Evolutionary conservation across 2,329 filamentous ascomycete genomes (phyloP), one percentile per base, ranked within the genome.

Genomic region (Trichoderma citrinoviride): DNA sequence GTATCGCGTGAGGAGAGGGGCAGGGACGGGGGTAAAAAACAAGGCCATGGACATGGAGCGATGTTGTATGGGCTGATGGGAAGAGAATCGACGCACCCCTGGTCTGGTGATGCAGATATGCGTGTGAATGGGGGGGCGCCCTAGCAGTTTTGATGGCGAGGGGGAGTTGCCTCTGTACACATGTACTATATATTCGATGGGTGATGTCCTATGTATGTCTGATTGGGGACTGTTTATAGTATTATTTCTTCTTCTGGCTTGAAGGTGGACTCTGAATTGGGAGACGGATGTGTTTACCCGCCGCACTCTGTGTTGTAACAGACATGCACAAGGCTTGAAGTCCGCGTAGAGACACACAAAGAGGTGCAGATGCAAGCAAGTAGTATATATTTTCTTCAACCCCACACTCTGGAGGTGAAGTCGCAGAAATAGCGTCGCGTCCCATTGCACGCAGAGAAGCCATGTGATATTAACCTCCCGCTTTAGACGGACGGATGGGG

Each of bases 71-170:
- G 57, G 46, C 41, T 61, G 57, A 61, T 61, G 46, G 40, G 47
- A 52, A 19, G 4, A 43, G 57, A 41, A 52, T 61, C 46, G 33
- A 37, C 12, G 43, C 57, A 52, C 57, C 57, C n/a, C 57, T 37
- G 57, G 57, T 61, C 57, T 53, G 57, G 57, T 61, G 47, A 61
- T 61, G 57, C 57, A 33, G 57, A 46, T 29, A 27, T 47, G 17
- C 19, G 43, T 27, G 55, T 17, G 43, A 37, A 27, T 40, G 19
- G 21, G 41, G 7, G 23, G 37, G 7, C n/a, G n/a, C n/a, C n/a
- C 56, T 37, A 60, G 23, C 21, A 25, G 23, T 8, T 6, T 44
- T 44, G 19, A 21, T 44, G 15, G n/a, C n/a, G 43, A 10, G 10
- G 43, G 19, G 40, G 8, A n/a, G 7, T 19, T 44, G 15, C n/a